Base-by-base conservation (phyloP, 2,329 filamentous ascomycete species). In the Tetracladium maxilliforme region DNA sequence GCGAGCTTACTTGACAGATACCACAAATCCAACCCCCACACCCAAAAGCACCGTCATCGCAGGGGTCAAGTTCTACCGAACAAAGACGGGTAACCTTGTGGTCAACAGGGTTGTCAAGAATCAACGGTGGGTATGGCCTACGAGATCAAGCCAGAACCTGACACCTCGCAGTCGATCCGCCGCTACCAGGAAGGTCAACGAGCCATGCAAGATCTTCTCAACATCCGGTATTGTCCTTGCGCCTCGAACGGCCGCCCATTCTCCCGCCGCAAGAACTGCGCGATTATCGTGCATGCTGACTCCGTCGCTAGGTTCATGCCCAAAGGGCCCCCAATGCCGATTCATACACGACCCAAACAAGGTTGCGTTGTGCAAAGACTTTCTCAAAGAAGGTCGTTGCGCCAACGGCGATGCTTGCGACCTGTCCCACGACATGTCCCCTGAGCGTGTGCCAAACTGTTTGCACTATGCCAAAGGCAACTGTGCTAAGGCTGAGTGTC, bases 291-390 rank as follows among this genome's bases (percentile, higher is more conserved):
- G 31, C 29, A 34, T 39, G 36, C 43, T 48, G 36, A 48, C 43
- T 19, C 14, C 32, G 20, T 35, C 26, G 30, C 18, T 61, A 93
- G 90, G 90, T 56, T 76, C 75, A 36, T 98, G 90, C 50, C 61
- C 71, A 28, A 82, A 82, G 49, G 86, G 87, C 30, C 76, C 78
- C 6, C 58, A 55, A 23, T 98, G 90, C 51, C 75, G 68, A 28
- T 90, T 78, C 45, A 58, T 73, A 24, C 90, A 98, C 60, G 81
- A 98, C 44, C 69, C 79, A 21, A 61, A 70, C 45, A 92, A 82
- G 54, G 81, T 92, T 42, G 81, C 87, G 28, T 73, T 90, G 29
- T 98, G 90, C 70, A 90, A 82, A 52, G 74, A 81, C 27, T 84
- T 79, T 46, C 62, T 95, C 27, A 73, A 75, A 43, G 84, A 78